phyloP scores from a whole-genome alignment of 2,329 filamentous ascomycete species.

The Dryadomyces quercivorus region DNA sequence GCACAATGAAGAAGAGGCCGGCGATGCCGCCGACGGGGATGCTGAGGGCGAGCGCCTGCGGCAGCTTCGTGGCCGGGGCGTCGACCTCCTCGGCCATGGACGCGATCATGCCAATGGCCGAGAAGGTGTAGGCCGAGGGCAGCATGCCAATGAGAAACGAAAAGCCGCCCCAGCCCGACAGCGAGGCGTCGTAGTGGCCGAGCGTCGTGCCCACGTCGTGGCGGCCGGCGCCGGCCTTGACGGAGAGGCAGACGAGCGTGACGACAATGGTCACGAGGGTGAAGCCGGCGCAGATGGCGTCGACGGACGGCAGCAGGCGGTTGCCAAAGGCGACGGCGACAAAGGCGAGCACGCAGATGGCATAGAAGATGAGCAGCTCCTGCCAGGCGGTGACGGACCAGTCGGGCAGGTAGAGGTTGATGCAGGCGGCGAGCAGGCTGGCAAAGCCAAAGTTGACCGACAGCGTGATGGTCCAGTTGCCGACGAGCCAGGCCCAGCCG shows the following conservation, averaged over 20 bases:
- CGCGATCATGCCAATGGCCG: slow-evolving; percentile 7
- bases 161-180: slow-evolving; percentile 29
- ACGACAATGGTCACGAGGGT: slow-evolving; percentile 34
- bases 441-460: slow-evolving; percentile 73
- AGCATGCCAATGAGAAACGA: slow-evolving; percentile 9
- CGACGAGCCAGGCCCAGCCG: slow-evolving; percentile 66
- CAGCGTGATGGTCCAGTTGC: slow-evolving; percentile 73
- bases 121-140: slow-evolving; percentile 6
- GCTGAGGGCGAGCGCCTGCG: slow-evolving; percentile 4
- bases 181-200: slow-evolving; percentile 5
- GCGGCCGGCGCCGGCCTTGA: slow-evolving; percentile 17
- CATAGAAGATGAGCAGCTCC: slow-evolving; percentile 8
- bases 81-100: slow-evolving; percentile 10
- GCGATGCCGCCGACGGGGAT: slow-evolving; percentile 6
- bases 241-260: slow-evolving; percentile 38
- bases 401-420: slow-evolving; percentile 40
- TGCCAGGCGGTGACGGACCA: slow-evolving; percentile 3
- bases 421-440: slow-evolving; percentile 43
- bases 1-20: slow-evolving; percentile 21
- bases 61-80: slow-evolving; percentile 6
- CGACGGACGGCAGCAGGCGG: slow-evolving; percentile 27
- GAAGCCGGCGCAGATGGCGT: slow-evolving; percentile 32
- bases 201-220: slow-evolving; percentile 1
- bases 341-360: slow-evolving; percentile 6
- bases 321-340: slow-evolving; percentile 25